These are phyloP conservation scores for Pisolithus marmoratus DNA, from an alignment of 768 basidiomycete genomes.

Conservation along the genomic window DNA sequence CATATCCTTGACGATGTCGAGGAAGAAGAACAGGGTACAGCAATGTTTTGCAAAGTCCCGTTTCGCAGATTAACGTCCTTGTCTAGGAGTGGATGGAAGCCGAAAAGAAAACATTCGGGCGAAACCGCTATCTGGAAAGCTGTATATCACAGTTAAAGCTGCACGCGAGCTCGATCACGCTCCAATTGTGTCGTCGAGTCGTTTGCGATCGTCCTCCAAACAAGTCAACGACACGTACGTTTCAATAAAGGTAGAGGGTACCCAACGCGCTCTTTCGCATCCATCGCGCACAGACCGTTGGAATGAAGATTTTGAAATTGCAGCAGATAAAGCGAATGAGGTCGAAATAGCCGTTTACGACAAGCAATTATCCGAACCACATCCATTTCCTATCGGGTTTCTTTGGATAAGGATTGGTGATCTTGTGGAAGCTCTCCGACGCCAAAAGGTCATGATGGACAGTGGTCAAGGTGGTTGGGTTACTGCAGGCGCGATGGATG, in stretches of 20 bases:
- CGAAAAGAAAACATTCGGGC: conserved; percentile 88
- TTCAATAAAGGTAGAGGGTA: conserved; percentile 94
- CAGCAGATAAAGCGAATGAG: conserved; percentile 97
- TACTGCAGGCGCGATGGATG: conserved; percentile 85
- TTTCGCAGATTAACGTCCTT: neutral
- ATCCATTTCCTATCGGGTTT: conserved; percentile 87
- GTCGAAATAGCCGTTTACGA: conserved; percentile 96
- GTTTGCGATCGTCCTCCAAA: conserved; percentile 75
- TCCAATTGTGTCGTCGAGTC: conserved; percentile 55
- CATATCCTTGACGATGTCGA: conserved; percentile 88
- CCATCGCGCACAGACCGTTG: conserved; percentile 93
- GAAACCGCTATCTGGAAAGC: conserved; percentile 92
- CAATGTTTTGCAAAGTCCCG: neutral
- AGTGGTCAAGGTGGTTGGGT: conserved; percentile 91
- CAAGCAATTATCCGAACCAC: conserved; percentile 73
- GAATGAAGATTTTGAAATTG: conserved; percentile 96
- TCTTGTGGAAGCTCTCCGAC: conserved; percentile 85
- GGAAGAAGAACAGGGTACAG: conserved; percentile 68
- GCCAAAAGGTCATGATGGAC: conserved; percentile 88
- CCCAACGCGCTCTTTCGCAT: conserved; percentile 86
- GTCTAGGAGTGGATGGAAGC: conserved; percentile 65
- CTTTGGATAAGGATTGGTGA: conserved; percentile 94
- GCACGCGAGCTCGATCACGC: conserved; percentile 96
- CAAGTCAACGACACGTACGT: conserved; percentile 78
- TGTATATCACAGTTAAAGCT: conserved; percentile 81